Evolutionary conservation across 2,329 filamentous ascomycete species (phyloP).

Genomic region (Aspergillus proliferans): DNA sequence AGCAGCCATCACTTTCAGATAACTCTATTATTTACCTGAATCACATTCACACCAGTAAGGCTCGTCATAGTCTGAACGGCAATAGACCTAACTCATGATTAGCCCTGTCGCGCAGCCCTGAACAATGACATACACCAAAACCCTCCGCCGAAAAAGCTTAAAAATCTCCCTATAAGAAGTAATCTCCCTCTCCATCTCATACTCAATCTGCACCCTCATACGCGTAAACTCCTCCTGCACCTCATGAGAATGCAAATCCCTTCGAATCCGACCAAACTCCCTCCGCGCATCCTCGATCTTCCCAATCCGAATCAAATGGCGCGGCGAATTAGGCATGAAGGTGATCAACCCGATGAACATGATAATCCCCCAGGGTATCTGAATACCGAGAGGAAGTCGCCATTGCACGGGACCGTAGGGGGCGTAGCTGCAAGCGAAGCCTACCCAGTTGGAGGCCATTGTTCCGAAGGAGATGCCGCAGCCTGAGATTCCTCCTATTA

Average conservation of each 20-base stretch:
- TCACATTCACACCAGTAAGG: slow-evolving; percentile 54
- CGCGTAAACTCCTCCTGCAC: slow-evolving; percentile 47
- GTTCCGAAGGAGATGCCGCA: slow-evolving; percentile 52
- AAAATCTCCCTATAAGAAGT: slow-evolving; percentile 49
- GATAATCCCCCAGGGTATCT: slow-evolving; percentile 52
- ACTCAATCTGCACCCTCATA: slow-evolving; percentile 52
- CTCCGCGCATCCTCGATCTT: slow-evolving; percentile 44
- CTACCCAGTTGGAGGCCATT: slow-evolving; percentile 54
- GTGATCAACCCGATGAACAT: slow-evolving; percentile 49
- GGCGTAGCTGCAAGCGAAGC: slow-evolving; percentile 50
- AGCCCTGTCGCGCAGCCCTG: slow-evolving; percentile 3
- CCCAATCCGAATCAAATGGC: slow-evolving; percentile 47
- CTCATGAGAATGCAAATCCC: slow-evolving; percentile 41
- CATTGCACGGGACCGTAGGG: slow-evolving; percentile 50
- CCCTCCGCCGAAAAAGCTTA: slow-evolving; percentile 46
- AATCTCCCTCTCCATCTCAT: slow-evolving; percentile 52
- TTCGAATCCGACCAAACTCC: slow-evolving; percentile 45
- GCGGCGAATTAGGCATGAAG: slow-evolving; percentile 53
- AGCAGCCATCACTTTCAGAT: not conserved
- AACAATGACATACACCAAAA: slow-evolving; percentile 38
- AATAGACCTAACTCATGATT: slow-evolving; percentile 36
- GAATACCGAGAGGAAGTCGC: slow-evolving; percentile 50
- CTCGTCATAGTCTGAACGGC: slow-evolving; percentile 54
- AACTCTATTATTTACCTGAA: slow-evolving; percentile 34
- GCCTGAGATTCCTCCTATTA: slow-evolving; percentile 50